Evolutionary conservation across 805 yeast species (phyloP).

Genomic region (Candida arabinofermentans): DNA sequence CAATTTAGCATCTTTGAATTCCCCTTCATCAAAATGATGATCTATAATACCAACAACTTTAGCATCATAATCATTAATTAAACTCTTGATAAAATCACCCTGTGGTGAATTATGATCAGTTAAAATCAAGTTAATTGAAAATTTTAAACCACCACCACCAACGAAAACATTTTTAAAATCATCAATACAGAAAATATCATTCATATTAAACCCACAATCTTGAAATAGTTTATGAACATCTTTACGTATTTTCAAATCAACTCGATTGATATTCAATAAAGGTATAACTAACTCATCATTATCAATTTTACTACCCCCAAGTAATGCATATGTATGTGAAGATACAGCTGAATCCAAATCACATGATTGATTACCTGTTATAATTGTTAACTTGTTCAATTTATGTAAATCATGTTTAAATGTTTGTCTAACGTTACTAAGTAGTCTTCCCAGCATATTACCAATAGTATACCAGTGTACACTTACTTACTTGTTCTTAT

Average conservation of each 20-base stretch:
- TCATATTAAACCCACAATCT: conserved; percentile 41
- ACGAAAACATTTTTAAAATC: conserved; percentile 54
- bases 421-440: conserved; percentile 3
- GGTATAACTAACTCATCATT: conserved; percentile 44
- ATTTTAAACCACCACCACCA: no score
- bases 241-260: conserved; percentile 63
- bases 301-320: conserved; percentile 16
- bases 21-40: conserved; percentile 76
- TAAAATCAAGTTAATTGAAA: no score
- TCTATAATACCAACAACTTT: conserved; percentile 66
- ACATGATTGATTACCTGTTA: conserved; percentile 82
- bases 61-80: conserved; percentile 18
- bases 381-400: conserved; percentile 32
- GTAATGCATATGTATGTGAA: conserved; percentile 69
- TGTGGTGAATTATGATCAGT: conserved; percentile 83
- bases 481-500: no score
- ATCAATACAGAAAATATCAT: conserved; percentile 59
- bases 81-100: conserved; percentile 37
- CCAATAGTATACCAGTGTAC: no score
- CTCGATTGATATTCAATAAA: conserved; percentile 63
- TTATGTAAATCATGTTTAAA: conserved; percentile 1
- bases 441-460: no score
- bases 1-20: conserved; percentile 50
- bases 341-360: conserved; percentile 85
- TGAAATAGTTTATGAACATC: conserved; percentile 61